phyloP scores from a whole-genome alignment of 2,329 filamentous ascomycete genomes.

The Colletotrichum gloeosporioides region DNA sequence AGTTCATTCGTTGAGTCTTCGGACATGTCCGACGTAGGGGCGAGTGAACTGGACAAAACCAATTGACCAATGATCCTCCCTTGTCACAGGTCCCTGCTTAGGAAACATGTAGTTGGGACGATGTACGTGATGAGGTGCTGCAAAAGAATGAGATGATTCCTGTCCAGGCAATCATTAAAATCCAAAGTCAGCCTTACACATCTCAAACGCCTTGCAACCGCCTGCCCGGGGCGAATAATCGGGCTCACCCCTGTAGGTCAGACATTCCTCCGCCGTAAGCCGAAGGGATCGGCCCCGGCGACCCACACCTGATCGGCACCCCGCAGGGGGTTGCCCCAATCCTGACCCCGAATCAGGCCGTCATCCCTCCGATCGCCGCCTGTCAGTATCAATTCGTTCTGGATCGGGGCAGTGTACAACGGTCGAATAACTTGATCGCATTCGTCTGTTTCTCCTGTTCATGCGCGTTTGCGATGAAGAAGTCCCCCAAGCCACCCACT shows the following conservation, averaged over 20 bases:
- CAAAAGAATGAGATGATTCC: not conserved
- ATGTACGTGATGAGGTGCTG: not conserved
- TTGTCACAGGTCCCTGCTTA: not conserved
- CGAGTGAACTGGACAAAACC: not conserved
- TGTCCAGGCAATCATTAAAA: not conserved
- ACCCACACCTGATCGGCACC: constrained; percentile 1
- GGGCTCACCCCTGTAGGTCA: not conserved
- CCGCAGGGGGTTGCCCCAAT: not conserved
- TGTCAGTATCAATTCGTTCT: not conserved
- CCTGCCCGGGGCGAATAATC: not conserved
- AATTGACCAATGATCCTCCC: not conserved
- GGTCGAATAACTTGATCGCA: not conserved
- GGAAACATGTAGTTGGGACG: not conserved
- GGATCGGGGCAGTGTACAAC: not conserved
- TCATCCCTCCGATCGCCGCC: not conserved
- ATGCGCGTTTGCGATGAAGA: not conserved
- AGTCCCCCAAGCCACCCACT: not conserved
- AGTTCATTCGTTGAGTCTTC: not conserved
- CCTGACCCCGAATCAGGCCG: not conserved
- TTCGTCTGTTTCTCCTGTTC: not conserved
- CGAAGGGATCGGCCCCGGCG: not conserved
- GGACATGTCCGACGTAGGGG: not conserved
- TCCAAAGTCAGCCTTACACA: not conserved
- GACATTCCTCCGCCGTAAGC: not conserved
- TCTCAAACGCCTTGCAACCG: not conserved